Percentiles rank a stretch among this genome's conserved stretches.
phyloP scores from a whole-genome alignment of 2,329 filamentous ascomycete genomes.

The Graphilbum ipis-grandicollis region DNA sequence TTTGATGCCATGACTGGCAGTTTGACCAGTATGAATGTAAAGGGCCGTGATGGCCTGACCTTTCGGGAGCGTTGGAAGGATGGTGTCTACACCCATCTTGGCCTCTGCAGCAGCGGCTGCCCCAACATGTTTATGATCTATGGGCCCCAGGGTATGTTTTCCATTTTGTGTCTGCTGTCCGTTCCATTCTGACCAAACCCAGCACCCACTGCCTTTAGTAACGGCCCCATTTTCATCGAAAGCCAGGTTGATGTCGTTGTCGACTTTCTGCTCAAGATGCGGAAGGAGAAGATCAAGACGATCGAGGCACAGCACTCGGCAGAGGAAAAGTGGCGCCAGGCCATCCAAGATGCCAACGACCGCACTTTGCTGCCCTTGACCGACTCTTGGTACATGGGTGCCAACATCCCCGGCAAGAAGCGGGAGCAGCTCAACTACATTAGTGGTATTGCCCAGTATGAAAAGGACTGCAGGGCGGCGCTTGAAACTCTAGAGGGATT shows the following conservation, averaged over 20 bases:
- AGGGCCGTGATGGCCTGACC: slow-evolving; percentile 11
- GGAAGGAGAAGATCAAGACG: slow-evolving; percentile 1
- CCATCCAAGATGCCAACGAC: slow-evolving; percentile 7
- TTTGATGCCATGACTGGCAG: slow-evolving; percentile 18
- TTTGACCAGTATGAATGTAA: slow-evolving; percentile 13
- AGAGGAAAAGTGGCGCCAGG: slow-evolving; percentile 6
- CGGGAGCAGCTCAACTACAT: slow-evolving; percentile 9
- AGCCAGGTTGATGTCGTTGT: slow-evolving; percentile 8
- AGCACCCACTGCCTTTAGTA: slow-evolving; percentile 10
- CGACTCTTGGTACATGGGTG: slow-evolving; percentile 11
- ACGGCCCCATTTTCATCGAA: slow-evolving; percentile 7
- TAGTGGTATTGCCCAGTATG: slow-evolving; percentile 5
- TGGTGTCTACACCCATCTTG: slow-evolving; percentile 14
- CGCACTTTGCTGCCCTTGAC: slow-evolving; percentile 7
- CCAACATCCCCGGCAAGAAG: slow-evolving; percentile 11
- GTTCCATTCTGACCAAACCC: neutral
- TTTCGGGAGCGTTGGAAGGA: slow-evolving; percentile 17
- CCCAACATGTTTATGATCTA: slow-evolving; percentile 9
- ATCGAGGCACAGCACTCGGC: slow-evolving; percentile 8
- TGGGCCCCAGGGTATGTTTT: slow-evolving; percentile 6
- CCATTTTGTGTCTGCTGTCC: neutral
- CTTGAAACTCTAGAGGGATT: slow-evolving; percentile 1
- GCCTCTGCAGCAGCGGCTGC: slow-evolving; percentile 7
- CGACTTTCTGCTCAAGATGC: slow-evolving; percentile 5
- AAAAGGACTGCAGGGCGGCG: slow-evolving; percentile 5